These are phyloP conservation scores for Mycosphaerelloides madeirae DNA, from an alignment of 2,329 filamentous ascomycete genomes.

Conservation along the genomic window DNA sequence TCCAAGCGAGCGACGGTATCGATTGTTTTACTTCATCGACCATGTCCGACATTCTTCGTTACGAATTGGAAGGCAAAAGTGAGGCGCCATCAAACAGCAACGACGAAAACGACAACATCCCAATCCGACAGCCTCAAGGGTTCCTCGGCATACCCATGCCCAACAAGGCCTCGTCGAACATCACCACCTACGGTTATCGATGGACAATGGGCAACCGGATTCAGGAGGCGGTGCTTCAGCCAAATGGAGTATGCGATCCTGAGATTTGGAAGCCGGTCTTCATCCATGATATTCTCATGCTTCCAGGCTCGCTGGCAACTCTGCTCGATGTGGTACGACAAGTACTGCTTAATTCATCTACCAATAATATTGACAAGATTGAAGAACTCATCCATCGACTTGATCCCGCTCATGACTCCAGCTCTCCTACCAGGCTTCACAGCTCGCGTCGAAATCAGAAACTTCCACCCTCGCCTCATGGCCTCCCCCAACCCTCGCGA, in stretches of 20 bases:
- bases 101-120: neutral
- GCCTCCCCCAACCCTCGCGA: conserved; percentile 14
- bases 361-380: neutral
- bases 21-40: no score
- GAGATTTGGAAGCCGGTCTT: conserved; percentile 53
- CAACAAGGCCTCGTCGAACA: neutral
- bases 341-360: neutral
- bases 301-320: conserved; percentile 41
- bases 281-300: conserved; percentile 46
- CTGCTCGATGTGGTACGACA: conserved; percentile 18
- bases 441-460: conserved; percentile 18
- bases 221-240: conserved; percentile 33
- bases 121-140: neutral
- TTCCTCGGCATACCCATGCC: conserved; percentile 1
- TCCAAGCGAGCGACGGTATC: no score
- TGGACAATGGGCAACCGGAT: conserved; percentile 27
- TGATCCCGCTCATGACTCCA: conserved; percentile 27
- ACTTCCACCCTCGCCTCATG: conserved; percentile 18
- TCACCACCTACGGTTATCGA: conserved; percentile 14
- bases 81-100: neutral
- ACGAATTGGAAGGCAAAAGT: neutral
- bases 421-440: conserved; percentile 22
- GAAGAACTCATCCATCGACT: conserved; percentile 16
- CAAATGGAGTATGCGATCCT: conserved; percentile 50
- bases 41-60: no score